phyloP scores from a whole-genome alignment of 2,329 filamentous ascomycete species.

The Fusarium stilboides region DNA sequence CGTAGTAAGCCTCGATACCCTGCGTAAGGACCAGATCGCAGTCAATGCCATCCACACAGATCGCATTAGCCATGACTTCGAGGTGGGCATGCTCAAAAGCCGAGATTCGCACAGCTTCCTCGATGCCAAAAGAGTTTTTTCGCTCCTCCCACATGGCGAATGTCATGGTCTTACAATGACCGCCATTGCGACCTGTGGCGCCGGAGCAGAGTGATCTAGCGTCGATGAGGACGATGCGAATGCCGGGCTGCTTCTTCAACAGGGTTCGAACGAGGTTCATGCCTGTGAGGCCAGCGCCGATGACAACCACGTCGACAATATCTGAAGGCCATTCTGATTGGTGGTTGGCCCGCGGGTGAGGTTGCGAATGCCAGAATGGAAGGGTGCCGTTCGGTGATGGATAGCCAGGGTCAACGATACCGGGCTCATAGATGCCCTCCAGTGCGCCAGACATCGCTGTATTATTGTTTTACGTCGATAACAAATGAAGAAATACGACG shows the following conservation, averaged over 20 bases:
- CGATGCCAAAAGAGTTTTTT: slow-evolving; percentile 39
- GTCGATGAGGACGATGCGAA: slow-evolving; percentile 54
- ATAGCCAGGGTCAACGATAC: slow-evolving; percentile 40
- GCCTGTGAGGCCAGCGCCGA: slow-evolving; percentile 43
- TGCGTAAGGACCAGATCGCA: slow-evolving; percentile 33
- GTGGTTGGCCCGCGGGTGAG: slow-evolving; percentile 51
- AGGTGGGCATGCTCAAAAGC: slow-evolving; percentile 46
- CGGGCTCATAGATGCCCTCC: slow-evolving; percentile 28
- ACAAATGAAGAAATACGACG: background rate
- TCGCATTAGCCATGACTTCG: slow-evolving; percentile 38
- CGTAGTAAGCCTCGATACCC: slow-evolving; percentile 28
- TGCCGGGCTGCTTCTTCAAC: slow-evolving; percentile 41
- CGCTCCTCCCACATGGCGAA: slow-evolving; percentile 37
- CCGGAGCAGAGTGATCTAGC: slow-evolving; percentile 54
- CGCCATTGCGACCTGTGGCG: slow-evolving; percentile 57
- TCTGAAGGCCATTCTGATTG: slow-evolving; percentile 38
- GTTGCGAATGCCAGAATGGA: slow-evolving; percentile 55
- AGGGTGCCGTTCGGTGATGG: slow-evolving; percentile 51
- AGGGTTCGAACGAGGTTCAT: slow-evolving; percentile 33
- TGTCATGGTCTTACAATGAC: slow-evolving; percentile 44
- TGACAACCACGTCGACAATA: slow-evolving; percentile 41
- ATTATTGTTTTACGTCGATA: background rate
- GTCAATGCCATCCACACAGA: slow-evolving; percentile 34
- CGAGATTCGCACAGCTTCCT: slow-evolving; percentile 46
- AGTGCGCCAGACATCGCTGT: slow-evolving; percentile 21